Evolutionary conservation across 2,329 filamentous ascomycete species (phyloP).

Genomic region (Ophioceras dolichostomum): DNA sequence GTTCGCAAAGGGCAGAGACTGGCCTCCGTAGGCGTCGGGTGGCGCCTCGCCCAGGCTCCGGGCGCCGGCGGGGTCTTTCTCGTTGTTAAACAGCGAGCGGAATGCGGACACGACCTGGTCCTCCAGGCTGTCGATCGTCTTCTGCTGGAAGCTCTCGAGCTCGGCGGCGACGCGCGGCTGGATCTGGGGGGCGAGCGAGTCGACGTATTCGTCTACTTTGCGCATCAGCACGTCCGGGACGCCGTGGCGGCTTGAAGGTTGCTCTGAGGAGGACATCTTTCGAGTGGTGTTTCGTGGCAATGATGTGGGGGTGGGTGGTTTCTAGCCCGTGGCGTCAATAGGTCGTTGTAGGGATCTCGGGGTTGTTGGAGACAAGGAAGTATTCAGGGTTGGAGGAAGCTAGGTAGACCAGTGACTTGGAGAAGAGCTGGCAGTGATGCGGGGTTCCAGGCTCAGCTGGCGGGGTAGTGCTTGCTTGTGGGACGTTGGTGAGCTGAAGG

Average conservation of each 20-base stretch:
- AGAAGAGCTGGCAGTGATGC: too few relatives aligned
- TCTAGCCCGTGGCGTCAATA: too few relatives aligned
- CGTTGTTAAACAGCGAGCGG: constrained; percentile 27
- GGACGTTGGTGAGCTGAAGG: too few relatives aligned
- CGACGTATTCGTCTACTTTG: constrained; percentile 32
- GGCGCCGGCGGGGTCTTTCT: constrained; percentile 11
- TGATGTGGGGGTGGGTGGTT: too few relatives aligned
- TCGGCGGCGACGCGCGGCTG: constrained; percentile 31
- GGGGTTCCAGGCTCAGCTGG: too few relatives aligned
- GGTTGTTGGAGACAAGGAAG: too few relatives aligned
- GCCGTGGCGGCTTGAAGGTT: constrained; percentile 14
- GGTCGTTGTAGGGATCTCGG: too few relatives aligned
- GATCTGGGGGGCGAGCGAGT: constrained; percentile 31
- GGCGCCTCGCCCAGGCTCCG: constrained; percentile 16
- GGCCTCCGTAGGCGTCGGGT: constrained; percentile 26
- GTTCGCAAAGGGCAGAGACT: constrained; percentile 30
- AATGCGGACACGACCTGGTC: constrained; percentile 30
- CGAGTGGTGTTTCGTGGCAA: too few relatives aligned
- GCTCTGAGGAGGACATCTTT: too few relatives aligned
- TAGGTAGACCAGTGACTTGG: too few relatives aligned
- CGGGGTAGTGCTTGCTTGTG: too few relatives aligned
- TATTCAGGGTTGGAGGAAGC: too few relatives aligned
- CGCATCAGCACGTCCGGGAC: constrained; percentile 28
- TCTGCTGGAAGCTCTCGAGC: constrained; percentile 28
- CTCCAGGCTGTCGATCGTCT: constrained; percentile 32